These are phyloP conservation scores for Trametes cinnabarina DNA, from an alignment of 768 basidiomycete genomes.

Conservation along the genomic window DNA sequence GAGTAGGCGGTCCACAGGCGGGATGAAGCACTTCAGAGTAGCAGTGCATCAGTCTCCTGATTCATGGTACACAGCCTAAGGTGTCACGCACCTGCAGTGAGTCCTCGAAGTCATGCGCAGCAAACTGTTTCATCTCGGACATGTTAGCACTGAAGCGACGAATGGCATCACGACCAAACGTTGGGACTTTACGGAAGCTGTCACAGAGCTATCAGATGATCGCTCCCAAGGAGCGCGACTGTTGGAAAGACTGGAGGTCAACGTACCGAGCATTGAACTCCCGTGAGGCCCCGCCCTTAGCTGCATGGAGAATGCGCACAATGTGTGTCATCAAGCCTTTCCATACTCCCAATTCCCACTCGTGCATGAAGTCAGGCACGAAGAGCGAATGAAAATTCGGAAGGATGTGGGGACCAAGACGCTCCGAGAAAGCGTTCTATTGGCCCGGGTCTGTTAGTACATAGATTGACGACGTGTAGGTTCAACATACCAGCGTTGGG, in stretches of 20 bases:
- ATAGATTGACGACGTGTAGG: too few relatives aligned
- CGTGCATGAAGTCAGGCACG: slow-evolving; percentile 39
- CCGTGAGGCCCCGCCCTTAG: background rate
- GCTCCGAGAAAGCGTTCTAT: slow-evolving; percentile 37
- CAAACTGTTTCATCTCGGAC: slow-evolving; percentile 24
- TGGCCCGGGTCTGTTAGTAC: background rate
- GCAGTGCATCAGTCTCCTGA: background rate
- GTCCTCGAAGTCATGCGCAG: slow-evolving; percentile 30
- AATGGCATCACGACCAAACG: slow-evolving; percentile 28
- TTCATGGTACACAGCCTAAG: background rate
- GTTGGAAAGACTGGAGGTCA: background rate
- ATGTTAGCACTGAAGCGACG: slow-evolving; percentile 24
- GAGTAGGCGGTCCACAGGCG: background rate
- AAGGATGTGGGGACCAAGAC: slow-evolving; percentile 25
- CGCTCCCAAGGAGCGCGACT: too few relatives aligned
- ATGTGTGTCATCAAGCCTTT: slow-evolving; percentile 39
- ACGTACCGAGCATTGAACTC: slow-evolving; percentile 20
- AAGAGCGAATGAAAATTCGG: slow-evolving; percentile 20
- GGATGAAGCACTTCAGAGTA: slow-evolving; percentile 1
- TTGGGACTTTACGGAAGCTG: slow-evolving; percentile 26
- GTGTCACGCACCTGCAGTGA: slow-evolving; percentile 13
- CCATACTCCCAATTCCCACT: slow-evolving; percentile 42
- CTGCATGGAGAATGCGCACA: slow-evolving; percentile 29
- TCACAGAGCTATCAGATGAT: background rate
- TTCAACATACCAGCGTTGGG: background rate